Conservation (phyloP, 2,329 filamentous ascomycete species). For the Rhinocladiella mackenziei region DNA sequence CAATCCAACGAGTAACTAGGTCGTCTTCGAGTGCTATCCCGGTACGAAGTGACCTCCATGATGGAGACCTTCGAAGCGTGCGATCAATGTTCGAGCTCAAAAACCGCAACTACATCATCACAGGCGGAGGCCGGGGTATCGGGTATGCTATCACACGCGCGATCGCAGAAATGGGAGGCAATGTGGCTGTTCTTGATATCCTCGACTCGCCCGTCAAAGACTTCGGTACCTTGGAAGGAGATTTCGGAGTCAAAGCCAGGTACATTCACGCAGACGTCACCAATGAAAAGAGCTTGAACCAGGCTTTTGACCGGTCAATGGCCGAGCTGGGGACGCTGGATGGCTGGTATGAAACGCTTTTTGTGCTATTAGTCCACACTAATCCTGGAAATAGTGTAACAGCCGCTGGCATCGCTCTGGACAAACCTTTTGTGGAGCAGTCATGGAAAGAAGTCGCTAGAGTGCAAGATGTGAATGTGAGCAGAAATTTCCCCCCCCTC, state of each 20-base stretch:
- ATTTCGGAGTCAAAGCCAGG: slow-evolving; percentile 20
- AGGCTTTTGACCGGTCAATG: slow-evolving; percentile 42
- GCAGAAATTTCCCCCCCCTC: slow-evolving; percentile 29
- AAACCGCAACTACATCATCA: slow-evolving; percentile 22
- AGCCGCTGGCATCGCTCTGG: slow-evolving; percentile 39
- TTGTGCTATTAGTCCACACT: background rate
- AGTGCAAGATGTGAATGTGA: slow-evolving; percentile 44
- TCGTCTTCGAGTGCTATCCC: background rate
- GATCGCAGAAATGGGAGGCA: slow-evolving; percentile 23
- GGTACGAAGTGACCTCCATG: slow-evolving; percentile 1
- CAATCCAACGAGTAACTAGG: background rate
- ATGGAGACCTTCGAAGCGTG: slow-evolving; percentile 12
- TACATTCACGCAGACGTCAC: slow-evolving; percentile 49
- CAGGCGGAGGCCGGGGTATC: slow-evolving; percentile 23
- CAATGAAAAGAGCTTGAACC: slow-evolving; percentile 38
- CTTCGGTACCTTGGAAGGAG: slow-evolving; percentile 14
- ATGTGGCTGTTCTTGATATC: slow-evolving; percentile 22
- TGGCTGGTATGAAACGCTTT: slow-evolving; percentile 30
- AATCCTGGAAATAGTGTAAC: slow-evolving; percentile 10
- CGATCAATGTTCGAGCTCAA: slow-evolving; percentile 16
- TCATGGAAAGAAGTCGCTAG: slow-evolving; percentile 43
- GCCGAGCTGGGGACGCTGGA: slow-evolving; percentile 41
- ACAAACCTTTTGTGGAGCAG: slow-evolving; percentile 45
- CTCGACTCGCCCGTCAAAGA: slow-evolving; percentile 19
- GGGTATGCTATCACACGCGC: slow-evolving; percentile 22